These are phyloP conservation scores for Gnomoniopsis sp. DNA, from an alignment of 2,329 filamentous ascomycete genomes.

Conservation along the genomic window DNA sequence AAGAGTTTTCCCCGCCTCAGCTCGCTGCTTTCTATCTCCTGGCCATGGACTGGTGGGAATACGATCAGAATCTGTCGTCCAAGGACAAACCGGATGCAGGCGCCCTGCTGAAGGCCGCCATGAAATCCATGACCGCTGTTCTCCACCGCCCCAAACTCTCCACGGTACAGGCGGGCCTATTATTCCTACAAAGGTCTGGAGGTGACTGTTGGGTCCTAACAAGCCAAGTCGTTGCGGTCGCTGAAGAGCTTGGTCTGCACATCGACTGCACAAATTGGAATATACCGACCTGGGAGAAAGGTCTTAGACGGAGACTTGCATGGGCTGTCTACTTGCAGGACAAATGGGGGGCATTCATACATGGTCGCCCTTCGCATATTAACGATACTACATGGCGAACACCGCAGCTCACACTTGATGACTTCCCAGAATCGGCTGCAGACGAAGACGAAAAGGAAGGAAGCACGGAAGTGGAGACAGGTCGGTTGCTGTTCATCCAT, in stretches of 20 bases:
- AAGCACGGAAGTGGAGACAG: constrained; percentile 60
- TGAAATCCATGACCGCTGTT: constrained; percentile 41
- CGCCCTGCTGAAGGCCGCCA: constrained; percentile 30
- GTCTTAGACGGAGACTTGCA: constrained; percentile 56
- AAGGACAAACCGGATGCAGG: constrained; percentile 38
- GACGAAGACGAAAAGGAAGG: constrained; percentile 59
- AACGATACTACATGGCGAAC: constrained; percentile 73
- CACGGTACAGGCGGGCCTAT: constrained; percentile 51
- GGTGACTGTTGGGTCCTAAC: constrained; percentile 47
- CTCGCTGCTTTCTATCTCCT: constrained; percentile 60
- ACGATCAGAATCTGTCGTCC: constrained; percentile 49
- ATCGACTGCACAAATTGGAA: constrained; percentile 61
- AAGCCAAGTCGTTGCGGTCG: constrained; percentile 51
- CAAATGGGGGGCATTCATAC: constrained; percentile 77
- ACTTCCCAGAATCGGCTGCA: constrained; percentile 63
- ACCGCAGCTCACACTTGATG: constrained; percentile 55
- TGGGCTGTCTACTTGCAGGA: constrained; percentile 67
- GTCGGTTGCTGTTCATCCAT: constrained; percentile 67
- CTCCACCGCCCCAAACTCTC: constrained; percentile 51
- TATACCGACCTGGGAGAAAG: constrained; percentile 61
- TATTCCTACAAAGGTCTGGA: constrained; percentile 48
- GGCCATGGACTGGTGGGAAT: constrained; percentile 58
- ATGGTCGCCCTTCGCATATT: constrained; percentile 79
- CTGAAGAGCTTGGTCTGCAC: constrained; percentile 57
- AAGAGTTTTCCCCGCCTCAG: constrained; percentile 55